phyloP scores from a whole-genome alignment of 495 filamentous ascomycete species.

The Hypoxylon rickii region DNA sequence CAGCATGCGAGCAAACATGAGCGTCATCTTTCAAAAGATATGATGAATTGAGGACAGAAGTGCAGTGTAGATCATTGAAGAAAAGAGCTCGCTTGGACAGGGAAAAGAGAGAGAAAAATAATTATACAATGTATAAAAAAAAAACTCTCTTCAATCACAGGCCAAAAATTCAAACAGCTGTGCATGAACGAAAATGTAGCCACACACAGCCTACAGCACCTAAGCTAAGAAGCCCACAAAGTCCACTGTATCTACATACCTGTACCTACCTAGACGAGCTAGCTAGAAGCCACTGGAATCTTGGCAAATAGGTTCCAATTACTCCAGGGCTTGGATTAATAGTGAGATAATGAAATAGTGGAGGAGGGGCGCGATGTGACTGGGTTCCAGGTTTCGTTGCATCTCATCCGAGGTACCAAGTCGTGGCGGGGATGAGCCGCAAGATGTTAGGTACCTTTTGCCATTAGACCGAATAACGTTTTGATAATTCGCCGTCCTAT shows the following conservation, averaged over 20 bases:
- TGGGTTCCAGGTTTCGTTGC: no score
- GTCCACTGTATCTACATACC: neutral
- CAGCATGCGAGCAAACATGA: conserved; percentile 9
- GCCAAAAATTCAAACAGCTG: conserved; percentile 10
- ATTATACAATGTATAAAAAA: conserved; percentile 1
- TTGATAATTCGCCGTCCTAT: no score
- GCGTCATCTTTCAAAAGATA: conserved; percentile 26
- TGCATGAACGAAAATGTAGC: conserved; percentile 24
- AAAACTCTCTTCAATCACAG: conserved; percentile 27
- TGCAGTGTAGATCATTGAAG: conserved; percentile 22
- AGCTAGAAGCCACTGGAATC: neutral
- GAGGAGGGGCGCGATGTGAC: no score
- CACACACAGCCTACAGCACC: conserved; percentile 8
- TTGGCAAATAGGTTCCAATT: no score
- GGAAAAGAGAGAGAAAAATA: conserved; percentile 1
- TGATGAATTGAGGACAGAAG: conserved; percentile 23
- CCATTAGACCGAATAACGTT: no score
- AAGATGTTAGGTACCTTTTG: neutral
- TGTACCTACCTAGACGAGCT: neutral
- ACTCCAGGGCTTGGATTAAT: no score
- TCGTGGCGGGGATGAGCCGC: neutral
- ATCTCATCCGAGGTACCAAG: conserved; percentile 2
- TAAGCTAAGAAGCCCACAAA: no score
- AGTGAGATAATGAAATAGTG: no score
- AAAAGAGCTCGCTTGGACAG: conserved; percentile 6